phyloP scores from a whole-genome alignment of 2,329 filamentous ascomycete genomes.

The Falciphora oryzae region DNA sequence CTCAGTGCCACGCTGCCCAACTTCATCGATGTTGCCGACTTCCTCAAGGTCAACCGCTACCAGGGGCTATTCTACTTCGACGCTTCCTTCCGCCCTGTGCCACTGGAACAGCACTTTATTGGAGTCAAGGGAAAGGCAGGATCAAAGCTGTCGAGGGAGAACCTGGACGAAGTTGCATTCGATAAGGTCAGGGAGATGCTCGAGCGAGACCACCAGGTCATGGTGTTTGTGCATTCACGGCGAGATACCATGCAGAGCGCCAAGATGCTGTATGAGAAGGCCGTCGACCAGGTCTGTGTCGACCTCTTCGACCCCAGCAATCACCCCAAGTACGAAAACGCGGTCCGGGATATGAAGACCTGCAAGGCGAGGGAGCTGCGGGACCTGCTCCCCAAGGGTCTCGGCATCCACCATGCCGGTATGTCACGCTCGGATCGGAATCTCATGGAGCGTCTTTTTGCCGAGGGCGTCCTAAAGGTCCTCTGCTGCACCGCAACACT shows the following conservation, averaged over 20 bases:
- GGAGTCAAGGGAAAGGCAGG: conserved; percentile 90
- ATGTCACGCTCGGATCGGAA: conserved; percentile 95
- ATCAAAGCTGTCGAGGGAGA: conserved; percentile 75
- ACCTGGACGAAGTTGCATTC: conserved; percentile 80
- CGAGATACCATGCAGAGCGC: conserved; percentile 91
- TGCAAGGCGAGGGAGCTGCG: conserved; percentile 82
- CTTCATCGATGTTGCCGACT: conserved; percentile 94
- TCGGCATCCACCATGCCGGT: conserved; percentile 94
- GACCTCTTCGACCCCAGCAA: conserved; percentile 78
- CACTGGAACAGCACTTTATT: conserved; percentile 94
- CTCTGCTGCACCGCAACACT: conserved; percentile 97
- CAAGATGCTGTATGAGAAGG: conserved; percentile 79
- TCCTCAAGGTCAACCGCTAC: conserved; percentile 89
- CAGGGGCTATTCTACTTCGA: conserved; percentile 97
- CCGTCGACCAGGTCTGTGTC: conserved; percentile 68
- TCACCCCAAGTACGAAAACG: conserved; percentile 75
- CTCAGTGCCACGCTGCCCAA: conserved; percentile 95
- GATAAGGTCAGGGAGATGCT: conserved; percentile 96
- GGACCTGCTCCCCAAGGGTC: conserved; percentile 82
- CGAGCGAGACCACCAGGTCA: conserved; percentile 85
- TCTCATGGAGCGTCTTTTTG: conserved; percentile 88
- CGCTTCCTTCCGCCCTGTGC: conserved; percentile 89
- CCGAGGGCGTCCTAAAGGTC: conserved; percentile 88
- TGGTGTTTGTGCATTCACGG: conserved; percentile 98
- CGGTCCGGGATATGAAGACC: conserved; percentile 76